These are phyloP conservation scores for Pichia sp. DNA, from an alignment of 1,139 yeast species.

Conservation along the genomic window DNA sequence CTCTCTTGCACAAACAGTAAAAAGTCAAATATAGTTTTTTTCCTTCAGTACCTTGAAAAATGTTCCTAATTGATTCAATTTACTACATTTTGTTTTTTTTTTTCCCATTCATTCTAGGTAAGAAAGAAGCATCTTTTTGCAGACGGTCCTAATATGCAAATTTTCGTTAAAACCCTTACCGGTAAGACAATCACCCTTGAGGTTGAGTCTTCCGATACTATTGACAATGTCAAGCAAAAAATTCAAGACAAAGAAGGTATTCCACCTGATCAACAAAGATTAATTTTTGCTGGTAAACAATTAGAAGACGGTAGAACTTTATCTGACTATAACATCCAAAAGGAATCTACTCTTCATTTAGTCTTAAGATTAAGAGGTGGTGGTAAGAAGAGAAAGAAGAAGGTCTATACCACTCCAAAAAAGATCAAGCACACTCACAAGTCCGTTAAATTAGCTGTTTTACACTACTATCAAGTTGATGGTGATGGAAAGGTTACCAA, in stretches of 20 bases:
- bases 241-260: constrained; percentile 99
- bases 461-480: constrained; percentile 98
- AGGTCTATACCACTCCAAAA: constrained; percentile 99
- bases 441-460: constrained; percentile 98
- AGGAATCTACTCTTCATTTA: constrained; percentile 97
- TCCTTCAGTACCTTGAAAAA: background rate
- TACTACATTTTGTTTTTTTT: background rate
- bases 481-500: constrained; percentile 98
- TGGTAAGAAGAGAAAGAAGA: constrained; percentile 99
- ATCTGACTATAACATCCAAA: constrained; percentile 99
- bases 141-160: constrained; percentile 67
- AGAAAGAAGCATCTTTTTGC: constrained; percentile 34
- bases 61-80: background rate
- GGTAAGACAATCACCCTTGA: constrained; percentile 99
- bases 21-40: background rate
- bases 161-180: constrained; percentile 97
- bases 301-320: constrained; percentile 98
- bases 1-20: background rate
- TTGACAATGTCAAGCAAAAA: constrained; percentile 98
- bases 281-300: constrained; percentile 99
- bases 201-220: constrained; percentile 98
- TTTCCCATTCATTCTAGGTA: constrained; percentile 19
- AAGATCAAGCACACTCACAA: constrained; percentile 99
- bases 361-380: constrained; percentile 99
- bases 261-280: constrained; percentile 99